Percentiles rank a stretch among this genome's conserved stretches.
phyloP scores from a whole-genome alignment of 768 basidiomycete genomes.

The Tricholomella constricta region DNA sequence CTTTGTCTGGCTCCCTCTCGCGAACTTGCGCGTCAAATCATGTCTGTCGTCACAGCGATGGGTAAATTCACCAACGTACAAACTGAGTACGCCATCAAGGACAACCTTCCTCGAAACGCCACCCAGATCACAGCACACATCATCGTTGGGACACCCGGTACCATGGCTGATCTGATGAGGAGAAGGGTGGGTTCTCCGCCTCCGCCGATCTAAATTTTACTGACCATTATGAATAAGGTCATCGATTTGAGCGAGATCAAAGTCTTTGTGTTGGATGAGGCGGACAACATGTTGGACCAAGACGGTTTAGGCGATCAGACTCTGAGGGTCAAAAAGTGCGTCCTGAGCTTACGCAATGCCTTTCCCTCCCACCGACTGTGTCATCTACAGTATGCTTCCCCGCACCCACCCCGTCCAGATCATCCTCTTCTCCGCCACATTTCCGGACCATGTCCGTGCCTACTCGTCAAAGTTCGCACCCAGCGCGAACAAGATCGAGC shows the following conservation, averaged over 20 bases:
- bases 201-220: background rate
- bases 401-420: slow-evolving; percentile 65
- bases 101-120: slow-evolving; percentile 68
- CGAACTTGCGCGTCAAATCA: slow-evolving; percentile 96
- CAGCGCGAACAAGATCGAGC: slow-evolving; percentile 92
- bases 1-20: slow-evolving; percentile 97
- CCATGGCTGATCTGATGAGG: slow-evolving; percentile 85
- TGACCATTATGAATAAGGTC: slow-evolving; percentile 33
- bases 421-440: slow-evolving; percentile 97
- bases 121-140: slow-evolving; percentile 82
- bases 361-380: slow-evolving; percentile 1
- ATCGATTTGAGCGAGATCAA: slow-evolving; percentile 82
- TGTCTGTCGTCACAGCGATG: slow-evolving; percentile 92
- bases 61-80: slow-evolving; percentile 93
- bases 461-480: slow-evolving; percentile 95
- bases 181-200: slow-evolving; percentile 42
- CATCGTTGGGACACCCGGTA: slow-evolving; percentile 95
- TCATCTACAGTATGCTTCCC: slow-evolving; percentile 53
- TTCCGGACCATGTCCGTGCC: slow-evolving; percentile 89
- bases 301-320: slow-evolving; percentile 95
- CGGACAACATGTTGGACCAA: slow-evolving; percentile 98
- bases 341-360: slow-evolving; percentile 1
- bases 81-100: slow-evolving; percentile 95
- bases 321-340: slow-evolving; percentile 89
- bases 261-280: slow-evolving; percentile 96